Base-by-base conservation (phyloP, 2,329 filamentous ascomycete species). In the Colletotrichum sp. region DNA sequence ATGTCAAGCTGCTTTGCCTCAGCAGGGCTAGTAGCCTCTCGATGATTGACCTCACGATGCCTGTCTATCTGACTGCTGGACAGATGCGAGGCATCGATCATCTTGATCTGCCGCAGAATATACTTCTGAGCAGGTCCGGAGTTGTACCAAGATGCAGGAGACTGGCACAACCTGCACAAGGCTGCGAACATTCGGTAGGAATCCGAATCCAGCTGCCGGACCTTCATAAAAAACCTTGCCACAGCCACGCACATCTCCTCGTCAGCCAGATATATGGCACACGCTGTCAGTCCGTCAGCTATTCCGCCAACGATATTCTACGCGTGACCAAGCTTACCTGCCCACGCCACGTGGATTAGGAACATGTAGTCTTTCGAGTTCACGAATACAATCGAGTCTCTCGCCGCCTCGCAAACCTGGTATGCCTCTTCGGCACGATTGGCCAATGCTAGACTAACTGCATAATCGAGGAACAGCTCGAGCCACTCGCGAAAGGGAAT, bases 81-180 rank as follows among this genome's bases (percentile, higher is more conserved):
- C 25, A 76, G 59, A 59, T 89, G 86, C 16, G 90, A 87, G 85
- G 87, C 61, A 93, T 99, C 97, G 87, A 98, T 95, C 5, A 93
- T 92, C 84, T 98, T 98, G 85, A 99, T 95, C 85, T 98, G 95
- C 6, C 97, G 93, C 74, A 98, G 89, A 80, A 99, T 93, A 82
- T 95, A 98, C 83, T 99, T 99, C 84, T 98, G 96, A 25, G 94
- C 93, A 0, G 95, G 93, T 0, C 95, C 94, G 4, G 94, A 93
- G 68, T 93, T 93, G 84, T 96, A 98, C 88, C 94, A 95, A 34
- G 92, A 90, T 49, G 92, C 88, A 3, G 93, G 92, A 16, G 95
- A 93, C 69, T 95, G 92, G 81, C 92, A 95, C 9, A 98, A 87
- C 22, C 94, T 91, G 72, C 94, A 95, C n/a, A 97, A 88, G 27